Evolutionary conservation across 345 rosid genomes (phyloP).

Genomic region (Kernera saxatilis): DNA sequence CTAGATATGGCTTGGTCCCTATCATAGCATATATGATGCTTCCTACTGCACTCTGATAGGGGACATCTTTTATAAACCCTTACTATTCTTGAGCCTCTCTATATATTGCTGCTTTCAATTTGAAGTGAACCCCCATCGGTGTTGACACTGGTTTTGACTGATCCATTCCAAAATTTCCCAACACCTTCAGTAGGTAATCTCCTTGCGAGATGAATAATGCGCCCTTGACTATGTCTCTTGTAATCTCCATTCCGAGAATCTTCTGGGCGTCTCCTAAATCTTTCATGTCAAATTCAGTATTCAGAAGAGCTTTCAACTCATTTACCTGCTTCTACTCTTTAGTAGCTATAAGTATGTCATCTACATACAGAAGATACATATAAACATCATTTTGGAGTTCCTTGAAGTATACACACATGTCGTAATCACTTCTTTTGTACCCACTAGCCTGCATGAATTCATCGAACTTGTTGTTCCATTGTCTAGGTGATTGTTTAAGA

Average conservation of each 20-base stretch:
- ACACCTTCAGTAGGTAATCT: not conserved
- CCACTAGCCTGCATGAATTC: not conserved
- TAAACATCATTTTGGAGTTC: too few relatives aligned
- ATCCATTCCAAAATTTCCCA: not conserved
- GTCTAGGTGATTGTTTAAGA: not conserved
- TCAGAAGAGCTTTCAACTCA: not conserved
- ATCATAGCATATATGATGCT: not conserved
- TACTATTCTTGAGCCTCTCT: too few relatives aligned
- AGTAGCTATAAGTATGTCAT: not conserved
- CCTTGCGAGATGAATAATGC: not conserved
- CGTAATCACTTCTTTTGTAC: not conserved
- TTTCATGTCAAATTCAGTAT: not conserved
- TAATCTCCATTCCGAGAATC: not conserved
- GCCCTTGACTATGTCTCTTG: not conserved
- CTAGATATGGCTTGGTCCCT: not conserved
- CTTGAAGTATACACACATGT: too few relatives aligned
- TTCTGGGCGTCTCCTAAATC: not conserved
- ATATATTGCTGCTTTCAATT: too few relatives aligned
- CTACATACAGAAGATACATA: not conserved
- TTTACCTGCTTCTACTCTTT: not conserved
- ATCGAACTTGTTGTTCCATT: not conserved
- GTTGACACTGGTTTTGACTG: fast-evolving
- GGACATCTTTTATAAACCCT: not conserved
- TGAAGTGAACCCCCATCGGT: too few relatives aligned
- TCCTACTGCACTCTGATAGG: not conserved